Evolutionary conservation across 2,329 filamentous ascomycete genomes (phyloP), one percentile per base, ranked within the genome.

Genomic region (Penicillium sp.): DNA sequence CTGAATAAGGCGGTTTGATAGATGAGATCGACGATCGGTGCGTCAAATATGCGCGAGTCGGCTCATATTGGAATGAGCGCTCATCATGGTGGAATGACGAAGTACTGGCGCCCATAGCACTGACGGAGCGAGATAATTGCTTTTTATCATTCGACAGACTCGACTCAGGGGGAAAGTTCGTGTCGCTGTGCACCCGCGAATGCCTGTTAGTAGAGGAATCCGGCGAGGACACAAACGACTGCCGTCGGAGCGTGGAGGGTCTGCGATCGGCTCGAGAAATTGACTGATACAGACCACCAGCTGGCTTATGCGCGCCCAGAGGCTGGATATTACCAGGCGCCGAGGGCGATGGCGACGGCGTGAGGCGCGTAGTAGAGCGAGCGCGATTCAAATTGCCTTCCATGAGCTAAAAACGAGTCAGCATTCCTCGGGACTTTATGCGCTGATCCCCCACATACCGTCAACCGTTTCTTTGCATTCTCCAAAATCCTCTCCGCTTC

Each of bases 401-500:
- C 92, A 97, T 96, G 31, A 90, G 90, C 91, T 96, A 72, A 22
- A 19, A 54, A 37, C 29, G 42, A 54, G 54, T 69, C 55, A 71
- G 66, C 54, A 57, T 60, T 52, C 46, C 42, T 21, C 27, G 26
- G 31, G 33, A 2, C 19, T 35, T 19, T 13, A 27, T 49, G 47
- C 47, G 31, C 47, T 13, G 22, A 45, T 44, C 39, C 33, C 33
- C 19, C 37, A 76, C 90, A 73, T 81, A 96, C 91, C 70, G 90
- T 95, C 59, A 98, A 81, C 65, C 92, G 84, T 72, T 87, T 88
- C 78, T 97, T 97, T 31, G 93, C 93, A 75, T 96, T 96, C 55
- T 92, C 91, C 54, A 98, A 81, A 70, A 97, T 97, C 69, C 93
- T 82, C 71, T 97, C 93, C 1, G 93, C 93, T 66, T 91, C 86